Conservation (phyloP, 306 rosid genomes). For the Dryas alaskensis region DNA sequence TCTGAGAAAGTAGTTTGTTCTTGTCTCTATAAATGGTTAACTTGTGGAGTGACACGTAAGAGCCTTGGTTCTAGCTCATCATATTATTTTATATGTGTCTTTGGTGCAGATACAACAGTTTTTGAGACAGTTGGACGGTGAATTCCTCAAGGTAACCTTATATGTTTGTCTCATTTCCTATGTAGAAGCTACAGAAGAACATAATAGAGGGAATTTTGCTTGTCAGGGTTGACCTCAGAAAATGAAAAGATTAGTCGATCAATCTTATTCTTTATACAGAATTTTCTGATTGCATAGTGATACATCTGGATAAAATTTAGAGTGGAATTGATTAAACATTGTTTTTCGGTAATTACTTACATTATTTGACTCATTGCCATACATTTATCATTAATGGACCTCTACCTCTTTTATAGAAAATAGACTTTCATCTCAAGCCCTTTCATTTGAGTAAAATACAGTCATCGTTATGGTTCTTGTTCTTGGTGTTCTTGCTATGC, state of each 20-base stretch:
- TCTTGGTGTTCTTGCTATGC: too few species aligned
- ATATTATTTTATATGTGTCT: slow-evolving; percentile 23
- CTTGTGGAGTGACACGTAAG: background rate
- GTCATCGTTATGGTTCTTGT: background rate
- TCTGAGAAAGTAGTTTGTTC: background rate
- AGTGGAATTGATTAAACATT: background rate
- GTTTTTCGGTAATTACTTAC: background rate
- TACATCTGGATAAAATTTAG: background rate
- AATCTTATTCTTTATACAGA: background rate
- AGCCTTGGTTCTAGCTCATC: background rate
- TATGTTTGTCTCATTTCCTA: slow-evolving; percentile 10
- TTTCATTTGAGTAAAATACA: background rate
- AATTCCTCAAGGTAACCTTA: slow-evolving; percentile 69
- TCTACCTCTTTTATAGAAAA: background rate
- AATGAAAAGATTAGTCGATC: background rate
- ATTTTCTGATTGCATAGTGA: background rate
- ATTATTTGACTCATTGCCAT: background rate
- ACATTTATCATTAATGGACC: background rate
- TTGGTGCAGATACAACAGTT: slow-evolving; percentile 71
- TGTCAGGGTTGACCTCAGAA: background rate
- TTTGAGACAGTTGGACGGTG: slow-evolving; percentile 78
- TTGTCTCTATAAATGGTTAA: background rate
- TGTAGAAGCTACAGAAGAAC: background rate
- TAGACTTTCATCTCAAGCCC: background rate
- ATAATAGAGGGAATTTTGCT: background rate